Evolutionary conservation across 2,329 filamentous ascomycete species (phyloP), one percentile per base, ranked within the genome.

Genomic region (Xylariaceae sp.): DNA sequence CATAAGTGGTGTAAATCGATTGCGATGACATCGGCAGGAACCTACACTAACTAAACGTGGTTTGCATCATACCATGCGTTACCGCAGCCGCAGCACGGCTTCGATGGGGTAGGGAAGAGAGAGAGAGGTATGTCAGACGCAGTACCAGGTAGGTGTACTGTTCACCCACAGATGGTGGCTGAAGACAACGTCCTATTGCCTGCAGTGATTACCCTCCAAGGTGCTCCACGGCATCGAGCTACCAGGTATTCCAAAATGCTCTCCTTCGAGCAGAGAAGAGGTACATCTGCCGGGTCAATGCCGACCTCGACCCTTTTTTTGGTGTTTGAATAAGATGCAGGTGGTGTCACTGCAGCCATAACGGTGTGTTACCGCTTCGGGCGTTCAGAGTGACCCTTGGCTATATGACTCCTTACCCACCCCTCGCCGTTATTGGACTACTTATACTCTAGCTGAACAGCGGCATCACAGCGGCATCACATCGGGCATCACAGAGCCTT

Each of bases 291-390:
- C 32, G 32, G 32, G 32, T 34, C 32, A 34, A 34, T 34, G 32
- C 57, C 57, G 57, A 51, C 40, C 48, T 56, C 51, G 42, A 48
- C 47, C 37, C 42, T 52, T 46, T 48, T 43, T 43, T 43, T 43
- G 21, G 29, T 53, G 53, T 52, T 52, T 56, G 50, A 51, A 47
- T 54, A 51, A 53, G 19, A 60, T 59, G 51, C 53, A 57, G 58
- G 53, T 56, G 45, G 54, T 51, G 58, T 56, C 58, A 60, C 58
- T 44, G 42, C 42, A 53, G 47, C 54, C 56, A 55, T 57, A 36
- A 51, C 57, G 47, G 42, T 47, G 53, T 56, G 48, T 45, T 52
- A 21, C 36, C 41, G 30, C 47, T 54, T 55, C 21, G 47, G 49
- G 13, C 21, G 32, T 55, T 47, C 30, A 16, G 26, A 41, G 37